phyloP scores from a whole-genome alignment of 2,329 filamentous ascomycete genomes.

The Claviceps capensis region DNA sequence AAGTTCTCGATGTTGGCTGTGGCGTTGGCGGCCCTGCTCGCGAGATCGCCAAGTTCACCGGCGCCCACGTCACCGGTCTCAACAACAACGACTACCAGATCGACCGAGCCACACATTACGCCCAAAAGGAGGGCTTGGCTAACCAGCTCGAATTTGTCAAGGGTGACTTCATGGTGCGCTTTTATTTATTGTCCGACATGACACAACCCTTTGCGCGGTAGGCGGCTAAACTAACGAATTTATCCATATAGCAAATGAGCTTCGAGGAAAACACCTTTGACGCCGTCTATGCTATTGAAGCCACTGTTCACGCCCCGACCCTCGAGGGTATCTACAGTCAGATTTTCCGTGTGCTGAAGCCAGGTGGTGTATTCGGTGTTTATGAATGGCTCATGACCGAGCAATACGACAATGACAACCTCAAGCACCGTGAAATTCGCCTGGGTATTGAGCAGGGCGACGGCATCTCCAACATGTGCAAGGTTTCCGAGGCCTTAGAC shows the following conservation, averaged over 20 bases:
- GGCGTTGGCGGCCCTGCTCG: slow-evolving; percentile 91
- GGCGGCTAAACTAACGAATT: not conserved
- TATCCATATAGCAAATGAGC: slow-evolving; percentile 51
- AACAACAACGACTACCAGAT: slow-evolving; percentile 99
- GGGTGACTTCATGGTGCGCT: slow-evolving; percentile 78
- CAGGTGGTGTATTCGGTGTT: slow-evolving; percentile 87
- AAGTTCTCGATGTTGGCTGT: slow-evolving; percentile 89
- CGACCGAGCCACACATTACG: slow-evolving; percentile 77
- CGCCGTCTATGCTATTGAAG: slow-evolving; percentile 93
- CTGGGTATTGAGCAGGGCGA: slow-evolving; percentile 92
- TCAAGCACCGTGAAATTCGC: slow-evolving; percentile 76
- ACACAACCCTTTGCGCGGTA: not conserved
- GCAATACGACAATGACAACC: slow-evolving; percentile 77
- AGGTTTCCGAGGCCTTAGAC: slow-evolving; percentile 61
- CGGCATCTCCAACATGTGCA: slow-evolving; percentile 96
- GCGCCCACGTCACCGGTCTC: slow-evolving; percentile 74
- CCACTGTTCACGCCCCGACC: slow-evolving; percentile 84
- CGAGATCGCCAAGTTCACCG: slow-evolving; percentile 93
- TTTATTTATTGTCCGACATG: not conserved
- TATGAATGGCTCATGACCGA: slow-evolving; percentile 99
- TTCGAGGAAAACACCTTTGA: slow-evolving; percentile 90
- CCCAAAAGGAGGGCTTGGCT: slow-evolving; percentile 64
- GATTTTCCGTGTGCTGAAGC: slow-evolving; percentile 91
- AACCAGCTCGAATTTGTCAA: slow-evolving; percentile 78
- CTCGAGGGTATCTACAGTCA: slow-evolving; percentile 87